Evolutionary conservation across 345 rosid species (phyloP).

Genomic region (Eucalyptus melliodora): DNA sequence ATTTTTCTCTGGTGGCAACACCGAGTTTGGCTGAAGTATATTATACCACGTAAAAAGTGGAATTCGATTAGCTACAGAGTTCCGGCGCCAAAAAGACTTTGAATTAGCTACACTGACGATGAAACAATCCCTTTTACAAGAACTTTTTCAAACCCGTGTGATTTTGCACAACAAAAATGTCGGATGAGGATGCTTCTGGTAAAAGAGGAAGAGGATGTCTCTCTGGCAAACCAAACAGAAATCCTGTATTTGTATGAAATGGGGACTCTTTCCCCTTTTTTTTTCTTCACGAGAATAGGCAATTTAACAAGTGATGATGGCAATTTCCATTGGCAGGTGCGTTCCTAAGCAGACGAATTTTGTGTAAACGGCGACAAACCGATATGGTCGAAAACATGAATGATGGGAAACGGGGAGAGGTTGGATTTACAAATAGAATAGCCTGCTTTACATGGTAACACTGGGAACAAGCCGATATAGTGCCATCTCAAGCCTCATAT

Average conservation of each 20-base stretch:
- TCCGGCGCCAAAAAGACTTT: not conserved
- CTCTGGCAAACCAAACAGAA: not conserved
- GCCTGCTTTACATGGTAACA: not conserved
- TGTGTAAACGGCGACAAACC: not conserved
- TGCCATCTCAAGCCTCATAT: not conserved
- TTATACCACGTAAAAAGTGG: not conserved
- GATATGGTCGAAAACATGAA: not conserved
- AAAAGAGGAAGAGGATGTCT: not conserved
- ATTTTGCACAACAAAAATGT: not conserved
- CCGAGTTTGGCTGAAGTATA: not conserved
- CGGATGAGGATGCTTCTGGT: not conserved
- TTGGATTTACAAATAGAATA: not conserved
- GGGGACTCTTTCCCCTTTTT: accelerated
- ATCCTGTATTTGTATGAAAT: not conserved
- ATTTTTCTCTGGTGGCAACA: not conserved
- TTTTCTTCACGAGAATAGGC: not conserved
- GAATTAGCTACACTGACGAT: not conserved
- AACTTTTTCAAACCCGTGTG: not conserved
- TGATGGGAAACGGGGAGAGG: not conserved
- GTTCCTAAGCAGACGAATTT: not conserved
- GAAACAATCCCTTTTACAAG: not conserved
- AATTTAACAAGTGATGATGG: not conserved
- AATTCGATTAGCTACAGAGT: not conserved
- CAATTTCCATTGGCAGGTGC: not conserved
- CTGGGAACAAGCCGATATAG: not conserved